Conservation (phyloP, 192 early-diverging fungal genomes). For the Phycomyces blakesleeanus region DNA sequence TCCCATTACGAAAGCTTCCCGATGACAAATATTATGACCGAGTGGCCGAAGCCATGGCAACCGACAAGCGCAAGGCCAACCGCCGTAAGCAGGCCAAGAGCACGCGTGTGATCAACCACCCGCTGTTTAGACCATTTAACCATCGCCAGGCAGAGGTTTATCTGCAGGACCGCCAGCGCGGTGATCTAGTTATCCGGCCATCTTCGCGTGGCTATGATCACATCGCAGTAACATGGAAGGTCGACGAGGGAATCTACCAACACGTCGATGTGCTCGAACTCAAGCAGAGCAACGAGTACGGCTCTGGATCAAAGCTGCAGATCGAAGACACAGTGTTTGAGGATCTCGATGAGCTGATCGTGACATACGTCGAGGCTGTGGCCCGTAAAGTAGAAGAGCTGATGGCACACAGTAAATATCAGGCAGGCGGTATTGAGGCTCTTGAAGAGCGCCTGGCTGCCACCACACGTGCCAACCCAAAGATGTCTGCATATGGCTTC, state of each 20-base stretch:
- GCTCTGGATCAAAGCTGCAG: constrained; percentile 63
- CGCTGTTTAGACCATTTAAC: constrained; percentile 74
- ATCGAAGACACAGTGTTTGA: constrained; percentile 68
- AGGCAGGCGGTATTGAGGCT: constrained; percentile 50
- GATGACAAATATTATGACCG: constrained; percentile 64
- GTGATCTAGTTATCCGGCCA: constrained; percentile 83
- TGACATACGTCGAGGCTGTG: constrained; percentile 85
- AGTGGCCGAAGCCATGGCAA: constrained; percentile 36
- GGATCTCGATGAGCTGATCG: constrained; percentile 92
- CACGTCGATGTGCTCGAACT: constrained; percentile 78
- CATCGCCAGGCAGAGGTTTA: constrained; percentile 71
- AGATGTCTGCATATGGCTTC: constrained; percentile 82
- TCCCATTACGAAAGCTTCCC: constrained; percentile 39
- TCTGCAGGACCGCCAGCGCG: constrained; percentile 60
- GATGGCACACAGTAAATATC: constrained; percentile 75
- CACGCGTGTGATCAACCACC: constrained; percentile 75
- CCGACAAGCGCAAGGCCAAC: constrained; percentile 26
- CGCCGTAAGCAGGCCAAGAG: constrained; percentile 33
- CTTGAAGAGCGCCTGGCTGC: constrained; percentile 50
- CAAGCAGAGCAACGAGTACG: constrained; percentile 69
- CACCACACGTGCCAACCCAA: constrained; percentile 51
- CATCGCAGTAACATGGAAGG: constrained; percentile 91
- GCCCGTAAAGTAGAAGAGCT: constrained; percentile 64
- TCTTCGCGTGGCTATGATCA: constrained; percentile 87
- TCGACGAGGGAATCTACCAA: constrained; percentile 80